Evolutionary conservation across 805 yeast genomes (phyloP).

Genomic region (Candida manassasensis): DNA sequence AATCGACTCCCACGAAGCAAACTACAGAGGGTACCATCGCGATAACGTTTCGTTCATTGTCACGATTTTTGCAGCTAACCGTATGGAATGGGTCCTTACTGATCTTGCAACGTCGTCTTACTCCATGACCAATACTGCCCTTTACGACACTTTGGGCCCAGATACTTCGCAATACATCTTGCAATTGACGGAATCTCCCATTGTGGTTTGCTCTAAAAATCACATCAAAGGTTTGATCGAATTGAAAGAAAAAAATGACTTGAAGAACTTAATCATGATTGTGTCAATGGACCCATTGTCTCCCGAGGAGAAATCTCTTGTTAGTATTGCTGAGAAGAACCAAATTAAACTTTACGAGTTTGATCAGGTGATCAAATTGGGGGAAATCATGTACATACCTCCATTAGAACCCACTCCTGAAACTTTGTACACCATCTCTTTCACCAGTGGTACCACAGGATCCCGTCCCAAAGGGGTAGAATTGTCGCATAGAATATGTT

Average conservation of each 20-base stretch:
- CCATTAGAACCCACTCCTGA: conserved; percentile 47
- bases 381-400: conserved; percentile 22
- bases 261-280: conserved; percentile 26
- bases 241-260: conserved; percentile 21
- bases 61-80: conserved; percentile 53
- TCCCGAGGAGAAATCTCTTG: conserved; percentile 24
- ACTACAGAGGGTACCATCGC: conserved; percentile 24
- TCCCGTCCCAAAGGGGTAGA: conserved; percentile 64
- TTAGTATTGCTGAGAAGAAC: conserved; percentile 15
- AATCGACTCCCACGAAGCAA: conserved; percentile 22
- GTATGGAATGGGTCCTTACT: conserved; percentile 68
- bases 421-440: conserved; percentile 53
- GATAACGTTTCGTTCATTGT: conserved; percentile 39
- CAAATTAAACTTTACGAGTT: conserved; percentile 25
- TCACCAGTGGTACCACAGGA: conserved; percentile 76
- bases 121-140: conserved; percentile 24
- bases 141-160: conserved; percentile 41
- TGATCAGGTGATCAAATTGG: conserved; percentile 28
- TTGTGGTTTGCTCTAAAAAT: conserved; percentile 32
- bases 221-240: conserved; percentile 24
- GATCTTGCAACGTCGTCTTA: conserved; percentile 66
- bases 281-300: conserved; percentile 36
- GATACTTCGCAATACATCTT: conserved; percentile 61
- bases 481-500: conserved; percentile 46
- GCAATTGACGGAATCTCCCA: conserved; percentile 56